Base-by-base conservation (phyloP, 257 asterid species). In the Solanum appendiculatum region DNA sequence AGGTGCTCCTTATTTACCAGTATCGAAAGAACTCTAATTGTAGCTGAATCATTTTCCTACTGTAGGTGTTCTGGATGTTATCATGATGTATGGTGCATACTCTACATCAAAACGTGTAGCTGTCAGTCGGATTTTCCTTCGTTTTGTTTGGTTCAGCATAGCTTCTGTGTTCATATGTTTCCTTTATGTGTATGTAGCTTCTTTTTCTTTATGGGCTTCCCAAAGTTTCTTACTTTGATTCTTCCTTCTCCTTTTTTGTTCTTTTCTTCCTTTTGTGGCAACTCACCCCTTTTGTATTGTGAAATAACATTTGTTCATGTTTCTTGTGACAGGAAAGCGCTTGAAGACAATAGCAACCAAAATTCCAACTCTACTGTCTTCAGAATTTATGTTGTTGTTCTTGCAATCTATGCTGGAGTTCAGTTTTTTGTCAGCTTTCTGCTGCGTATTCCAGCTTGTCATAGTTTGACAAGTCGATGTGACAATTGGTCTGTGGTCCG, bases 31-130 rank as follows among this genome's bases (percentile, higher is more conserved):
- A 48, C 42, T 48, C 85, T 78, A 74, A 74, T 46, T 69, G 64
- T 68, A 60, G 75, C 69, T 27, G 33, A 80, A 77, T 20, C 85
- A 69, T 88, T 74, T 86, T 20, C 54, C 87, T 40, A 5, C 20
- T 85, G 70, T 85, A 97, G 99, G 99, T 92, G 92, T 93, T 68
- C 91, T 96, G 94, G 98, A 97, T 91, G 91, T 97, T 87, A 81
- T 96, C 70, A 96, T 95, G 98, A 96, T 97, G 99, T 94, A 93
- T 91, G 99, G 99, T 85, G 99, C 99, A 72, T 97, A 96, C 88
- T 91, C 98, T 69, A 93, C 99, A 69, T 92, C 98, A 86, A 96
- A 95, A 88, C 91, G 92, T 80, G 81, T 97, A 73, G 99, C 99
- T 82, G 95, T 96, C 84, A 56, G 93, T 87, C 93, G 99, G 87